Evolutionary conservation across 2,329 filamentous ascomycete genomes (phyloP).

Genomic region (Venturia nashicola): DNA sequence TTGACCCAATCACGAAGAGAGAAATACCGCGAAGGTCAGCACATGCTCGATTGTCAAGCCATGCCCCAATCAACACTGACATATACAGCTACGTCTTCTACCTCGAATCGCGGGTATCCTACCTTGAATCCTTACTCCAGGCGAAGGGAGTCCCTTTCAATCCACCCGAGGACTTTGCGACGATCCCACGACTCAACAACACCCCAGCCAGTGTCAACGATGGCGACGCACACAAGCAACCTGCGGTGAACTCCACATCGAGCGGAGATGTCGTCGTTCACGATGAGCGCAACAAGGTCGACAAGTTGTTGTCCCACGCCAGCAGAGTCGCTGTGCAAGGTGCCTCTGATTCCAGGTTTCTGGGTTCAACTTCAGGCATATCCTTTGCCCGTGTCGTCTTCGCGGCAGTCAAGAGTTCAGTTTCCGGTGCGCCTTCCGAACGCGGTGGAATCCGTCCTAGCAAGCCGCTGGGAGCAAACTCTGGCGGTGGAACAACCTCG

Average conservation of each 20-base stretch:
- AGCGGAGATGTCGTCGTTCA: slow-evolving; percentile 14
- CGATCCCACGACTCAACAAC: neutral
- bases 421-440: slow-evolving; percentile 44
- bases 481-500: slow-evolving; percentile 51
- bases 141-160: slow-evolving; percentile 61
- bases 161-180: slow-evolving; percentile 49
- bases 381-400: slow-evolving; percentile 92
- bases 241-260: neutral
- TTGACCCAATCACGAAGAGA: slow-evolving; percentile 91
- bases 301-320: slow-evolving; percentile 56
- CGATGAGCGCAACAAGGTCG: slow-evolving; percentile 32
- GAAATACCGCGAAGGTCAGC: slow-evolving; percentile 70
- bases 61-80: neutral
- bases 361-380: slow-evolving; percentile 79
- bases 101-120: slow-evolving; percentile 72
- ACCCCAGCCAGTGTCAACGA: neutral
- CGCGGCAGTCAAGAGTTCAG: slow-evolving; percentile 75
- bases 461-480: slow-evolving; percentile 38
- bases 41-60: neutral
- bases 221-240: neutral
- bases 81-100: slow-evolving; percentile 74
- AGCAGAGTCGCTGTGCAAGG: slow-evolving; percentile 69
- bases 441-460: slow-evolving; percentile 42
- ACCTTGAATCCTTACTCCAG: slow-evolving; percentile 65
- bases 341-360: slow-evolving; percentile 64